These are phyloP conservation scores for Trypanosoma boissoni DNA, from an alignment of 208 protist species.

Conservation along the genomic window DNA sequence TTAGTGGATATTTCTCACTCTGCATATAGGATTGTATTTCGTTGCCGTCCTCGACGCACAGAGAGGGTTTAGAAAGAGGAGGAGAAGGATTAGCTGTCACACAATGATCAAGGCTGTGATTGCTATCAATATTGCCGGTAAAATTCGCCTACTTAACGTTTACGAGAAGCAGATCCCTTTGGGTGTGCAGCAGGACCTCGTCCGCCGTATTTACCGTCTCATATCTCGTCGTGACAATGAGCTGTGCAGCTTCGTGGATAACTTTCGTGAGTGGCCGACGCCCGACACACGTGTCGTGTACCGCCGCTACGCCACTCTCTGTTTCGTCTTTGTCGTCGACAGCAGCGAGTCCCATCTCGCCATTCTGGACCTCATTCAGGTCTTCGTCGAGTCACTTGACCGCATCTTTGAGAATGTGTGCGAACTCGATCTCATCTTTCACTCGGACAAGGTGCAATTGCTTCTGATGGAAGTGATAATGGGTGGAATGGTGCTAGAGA, in stretches of 20 bases:
- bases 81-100: slow-evolving; percentile 18
- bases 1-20: too few relatives aligned
- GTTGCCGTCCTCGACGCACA: neutral
- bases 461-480: slow-evolving; percentile 98
- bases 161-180: slow-evolving; percentile 88
- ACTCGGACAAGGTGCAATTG: slow-evolving; percentile 97
- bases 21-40: slow-evolving; percentile 32
- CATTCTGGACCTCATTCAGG: slow-evolving; percentile 97
- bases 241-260: slow-evolving; percentile 97
- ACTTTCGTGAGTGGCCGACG: slow-evolving; percentile 85
- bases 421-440: slow-evolving; percentile 99
- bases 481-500: slow-evolving; percentile 97
- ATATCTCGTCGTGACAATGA: slow-evolving; percentile 91
- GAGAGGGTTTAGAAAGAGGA: slow-evolving; percentile 21
- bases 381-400: slow-evolving; percentile 97
- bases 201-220: slow-evolving; percentile 88
- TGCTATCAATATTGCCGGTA: slow-evolving; percentile 97
- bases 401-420: slow-evolving; percentile 98
- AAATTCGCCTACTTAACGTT: slow-evolving; percentile 95
- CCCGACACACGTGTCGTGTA: slow-evolving; percentile 96
- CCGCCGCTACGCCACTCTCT: slow-evolving; percentile 97
- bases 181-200: slow-evolving; percentile 81
- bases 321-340: slow-evolving; percentile 98
- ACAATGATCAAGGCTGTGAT: slow-evolving; percentile 96
- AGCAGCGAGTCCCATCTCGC: slow-evolving; percentile 96